A percentile compares a stretch with the other conserved stretches of the same genome.
Evolutionary conservation across 495 filamentous ascomycete species (phyloP).

Genomic region (Echria macrotheca): DNA sequence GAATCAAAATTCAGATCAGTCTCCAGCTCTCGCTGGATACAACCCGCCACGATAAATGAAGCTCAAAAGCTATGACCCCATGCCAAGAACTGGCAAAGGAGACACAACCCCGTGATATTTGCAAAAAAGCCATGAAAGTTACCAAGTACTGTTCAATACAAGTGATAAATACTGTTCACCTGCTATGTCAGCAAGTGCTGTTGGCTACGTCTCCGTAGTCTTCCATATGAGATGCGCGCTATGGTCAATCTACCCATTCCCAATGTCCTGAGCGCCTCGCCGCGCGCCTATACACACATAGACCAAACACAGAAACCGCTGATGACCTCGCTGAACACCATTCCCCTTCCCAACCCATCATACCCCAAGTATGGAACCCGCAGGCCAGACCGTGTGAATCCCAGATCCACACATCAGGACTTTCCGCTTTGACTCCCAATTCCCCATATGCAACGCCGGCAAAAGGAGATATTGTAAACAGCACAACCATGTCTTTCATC

Average conservation of each 20-base stretch:
- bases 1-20: no score
- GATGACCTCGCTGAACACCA: background rate
- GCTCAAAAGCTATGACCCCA: no score
- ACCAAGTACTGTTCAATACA: no score
- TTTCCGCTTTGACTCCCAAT: background rate
- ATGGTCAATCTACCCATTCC: slow-evolving; percentile 3
- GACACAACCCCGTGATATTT: no score
- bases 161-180: no score
- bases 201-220: background rate
- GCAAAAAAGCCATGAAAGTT: no score
- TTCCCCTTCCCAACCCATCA: background rate
- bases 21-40: no score
- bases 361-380: background rate
- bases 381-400: background rate
- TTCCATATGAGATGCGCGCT: background rate
- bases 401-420: background rate
- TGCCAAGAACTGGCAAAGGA: no score
- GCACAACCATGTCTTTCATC: slow-evolving; percentile 7
- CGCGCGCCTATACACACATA: background rate
- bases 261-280: background rate
- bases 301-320: background rate
- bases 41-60: no score
- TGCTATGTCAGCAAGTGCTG: background rate
- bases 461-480: background rate
- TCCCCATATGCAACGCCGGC: slow-evolving; percentile 1